Percentiles rank a stretch among this genome's conserved stretches.
Evolutionary conservation across 129 eudicot species (phyloP).

Genomic region (Apium graveolens): DNA sequence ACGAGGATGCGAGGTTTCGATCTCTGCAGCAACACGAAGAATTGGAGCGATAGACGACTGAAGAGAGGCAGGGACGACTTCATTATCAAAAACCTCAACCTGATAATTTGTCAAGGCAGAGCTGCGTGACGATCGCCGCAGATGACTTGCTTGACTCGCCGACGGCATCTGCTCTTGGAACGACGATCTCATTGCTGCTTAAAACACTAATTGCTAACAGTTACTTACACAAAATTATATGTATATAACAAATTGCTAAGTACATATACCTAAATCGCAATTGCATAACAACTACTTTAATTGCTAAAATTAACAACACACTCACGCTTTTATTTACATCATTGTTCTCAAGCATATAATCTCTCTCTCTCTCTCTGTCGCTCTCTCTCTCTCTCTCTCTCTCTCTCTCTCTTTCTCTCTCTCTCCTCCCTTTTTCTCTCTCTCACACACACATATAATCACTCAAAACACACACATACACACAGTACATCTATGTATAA

Average conservation of each 20-base stretch:
- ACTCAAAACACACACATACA: background rate
- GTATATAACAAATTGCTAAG: background rate
- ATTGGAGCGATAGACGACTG: slow-evolving; percentile 80
- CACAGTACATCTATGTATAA: background rate
- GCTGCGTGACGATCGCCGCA: slow-evolving; percentile 73
- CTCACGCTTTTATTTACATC: background rate
- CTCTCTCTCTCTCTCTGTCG: background rate
- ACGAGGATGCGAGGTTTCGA: slow-evolving; percentile 71
- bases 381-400: background rate
- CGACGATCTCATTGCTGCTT: background rate
- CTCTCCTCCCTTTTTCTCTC: too few species aligned
- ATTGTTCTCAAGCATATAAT: background rate
- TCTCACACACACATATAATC: background rate
- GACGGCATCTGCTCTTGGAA: background rate
- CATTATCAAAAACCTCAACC: slow-evolving; percentile 85
- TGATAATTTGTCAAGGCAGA: slow-evolving; percentile 65
- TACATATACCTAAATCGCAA: background rate
- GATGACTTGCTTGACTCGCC: slow-evolving; percentile 15
- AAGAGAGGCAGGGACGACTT: slow-evolving; percentile 95
- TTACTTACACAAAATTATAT: background rate
- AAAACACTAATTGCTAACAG: background rate
- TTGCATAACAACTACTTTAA: background rate
- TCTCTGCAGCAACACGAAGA: slow-evolving; percentile 83
- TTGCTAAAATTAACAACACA: background rate
- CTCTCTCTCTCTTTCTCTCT: too few species aligned